Percentiles rank a stretch among this genome's conserved stretches.
Conservation (phyloP, 2,329 filamentous ascomycete species). For the Stachybotrys echinatus region DNA sequence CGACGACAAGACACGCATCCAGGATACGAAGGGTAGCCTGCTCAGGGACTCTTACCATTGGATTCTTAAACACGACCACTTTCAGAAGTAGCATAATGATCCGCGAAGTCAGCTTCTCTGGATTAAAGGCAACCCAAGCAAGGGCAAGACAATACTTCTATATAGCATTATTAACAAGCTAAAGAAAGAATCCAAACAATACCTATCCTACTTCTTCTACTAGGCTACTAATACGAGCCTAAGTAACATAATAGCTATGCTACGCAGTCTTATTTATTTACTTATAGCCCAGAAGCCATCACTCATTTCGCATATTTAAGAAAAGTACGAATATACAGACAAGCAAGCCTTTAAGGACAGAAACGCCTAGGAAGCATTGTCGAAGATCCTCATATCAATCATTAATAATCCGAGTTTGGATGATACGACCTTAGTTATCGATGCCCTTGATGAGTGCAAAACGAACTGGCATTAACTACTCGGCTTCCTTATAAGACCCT, state of each 20-base stretch:
- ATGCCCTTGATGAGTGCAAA: slow-evolving; percentile 42
- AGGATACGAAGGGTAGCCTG: slow-evolving; percentile 26
- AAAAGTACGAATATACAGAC: slow-evolving; percentile 26
- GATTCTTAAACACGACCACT: slow-evolving; percentile 23
- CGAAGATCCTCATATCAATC: slow-evolving; percentile 30
- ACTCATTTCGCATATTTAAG: slow-evolving; percentile 26
- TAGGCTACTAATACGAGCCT: slow-evolving; percentile 28
- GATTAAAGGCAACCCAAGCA: slow-evolving; percentile 29
- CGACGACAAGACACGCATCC: slow-evolving; percentile 28
- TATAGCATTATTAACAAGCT: slow-evolving; percentile 18
- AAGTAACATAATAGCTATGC: slow-evolving; percentile 31
- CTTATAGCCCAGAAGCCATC: slow-evolving; percentile 25
- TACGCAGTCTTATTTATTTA: slow-evolving; percentile 37
- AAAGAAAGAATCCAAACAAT: neutral
- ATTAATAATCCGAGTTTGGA: slow-evolving; percentile 25
- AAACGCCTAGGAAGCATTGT: slow-evolving; percentile 30
- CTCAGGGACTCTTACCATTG: slow-evolving; percentile 25
- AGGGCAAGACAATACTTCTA: slow-evolving; percentile 30
- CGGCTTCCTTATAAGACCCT: slow-evolving; percentile 21
- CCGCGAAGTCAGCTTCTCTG: slow-evolving; percentile 21
- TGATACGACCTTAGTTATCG: slow-evolving; percentile 30
- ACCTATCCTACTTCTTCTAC: slow-evolving; percentile 33
- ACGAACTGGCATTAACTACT: slow-evolving; percentile 23
- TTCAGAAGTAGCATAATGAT: slow-evolving; percentile 8
- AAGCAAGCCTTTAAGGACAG: slow-evolving; percentile 29